Base-by-base conservation (phyloP, 2,329 filamentous ascomycete genomes). In the Penicillium corylophilum region DNA sequence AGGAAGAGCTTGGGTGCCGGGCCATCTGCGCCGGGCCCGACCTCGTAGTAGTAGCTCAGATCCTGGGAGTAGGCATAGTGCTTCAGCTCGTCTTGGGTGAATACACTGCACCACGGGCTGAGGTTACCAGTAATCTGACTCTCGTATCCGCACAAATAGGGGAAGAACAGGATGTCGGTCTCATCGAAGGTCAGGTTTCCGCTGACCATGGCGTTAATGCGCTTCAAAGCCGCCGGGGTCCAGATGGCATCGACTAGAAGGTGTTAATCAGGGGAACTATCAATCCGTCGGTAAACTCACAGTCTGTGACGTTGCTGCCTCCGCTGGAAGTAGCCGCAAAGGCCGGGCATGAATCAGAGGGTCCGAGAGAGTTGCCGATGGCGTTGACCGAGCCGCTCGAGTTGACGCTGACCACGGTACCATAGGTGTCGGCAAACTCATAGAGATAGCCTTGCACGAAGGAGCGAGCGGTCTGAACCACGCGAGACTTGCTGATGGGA, bases 91-190 rank as follows among this genome's bases (percentile, higher is more conserved):
- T 82, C 73, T 29, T 85, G 74, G 3, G 79, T 84, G 60, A 87
- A 84, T 15, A 86, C 74, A 45, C 74, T 72, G 64, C 86, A 88
- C 74, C 82, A 88, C 0, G 84, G 82, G 4, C 82, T 86, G 4
- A 82, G 66, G 2, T 70, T 71, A 1, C 85, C 85, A 0, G 77
- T 82, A 56, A 88, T 87, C 61, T 88, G 85, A 3, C 80, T 83
- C 61, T 89, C 86, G 53, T 86, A 89, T 4, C 84, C 86, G 59
- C 86, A 89, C n/a, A 88, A 75, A 59, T 88, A 87, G 0, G 84
- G 84, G 44, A 88, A 83, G 40, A 79, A 77, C 7, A 71, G 74
- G 38, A 85, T 72, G 51, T 87, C 82, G 1, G 67, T 70, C 28
- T 77, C 70, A 0, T 75, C 77, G 29, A 87, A 75, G 1, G 77